Base-by-base conservation (phyloP, 768 basidiomycete genomes). In the Sarcodon aspratus region DNA sequence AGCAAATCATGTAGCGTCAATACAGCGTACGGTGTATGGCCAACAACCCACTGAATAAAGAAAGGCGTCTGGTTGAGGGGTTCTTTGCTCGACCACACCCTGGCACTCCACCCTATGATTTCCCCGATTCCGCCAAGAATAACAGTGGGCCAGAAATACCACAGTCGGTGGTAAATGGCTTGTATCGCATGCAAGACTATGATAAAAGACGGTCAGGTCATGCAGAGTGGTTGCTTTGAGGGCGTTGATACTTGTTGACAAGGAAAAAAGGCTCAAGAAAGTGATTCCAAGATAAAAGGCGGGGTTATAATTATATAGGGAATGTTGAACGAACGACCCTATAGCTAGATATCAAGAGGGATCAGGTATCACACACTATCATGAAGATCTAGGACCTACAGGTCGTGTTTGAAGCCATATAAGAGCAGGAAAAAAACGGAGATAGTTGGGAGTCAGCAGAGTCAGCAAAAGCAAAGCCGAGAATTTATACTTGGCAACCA, bases 31-130 rank as follows among this genome's bases (percentile, higher is more conserved):
- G 46, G 21, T 31, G 37, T 13, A 17, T 36, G 5, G 9, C 9
- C n/a, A 9, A 21, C 10, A 9, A 52, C 61, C n/a, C 48, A 67
- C 66, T 74, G 70, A 53, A 71, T 70, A 42, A 70, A 49, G 56
- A 67, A 75, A 0, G 71, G 63, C 13, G 59, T 57, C 18, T 54
- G 51, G n/a, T 50, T 36, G 5, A 46, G 12, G 1, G 59, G 55
- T 21, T 60, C 56, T 9, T 55, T 47, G 42, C 56, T 61, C 15
- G 62, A 64, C 68, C 67, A 69, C 9, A 65, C 48, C 9, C 70
- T 53, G 1, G 57, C 69, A 17, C 53, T 49, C 70, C 69, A 71
- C 0, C 70, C 70, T 36, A 69, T 48, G 9, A 67, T 54, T 53
- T 71, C 70, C 32, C 59, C 57, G 1, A 65, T 31, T 9, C 64